Evolutionary conservation across 495 filamentous ascomycete species (phyloP), one percentile per base, ranked within the genome.

Genomic region (Durotheca rogersii): DNA sequence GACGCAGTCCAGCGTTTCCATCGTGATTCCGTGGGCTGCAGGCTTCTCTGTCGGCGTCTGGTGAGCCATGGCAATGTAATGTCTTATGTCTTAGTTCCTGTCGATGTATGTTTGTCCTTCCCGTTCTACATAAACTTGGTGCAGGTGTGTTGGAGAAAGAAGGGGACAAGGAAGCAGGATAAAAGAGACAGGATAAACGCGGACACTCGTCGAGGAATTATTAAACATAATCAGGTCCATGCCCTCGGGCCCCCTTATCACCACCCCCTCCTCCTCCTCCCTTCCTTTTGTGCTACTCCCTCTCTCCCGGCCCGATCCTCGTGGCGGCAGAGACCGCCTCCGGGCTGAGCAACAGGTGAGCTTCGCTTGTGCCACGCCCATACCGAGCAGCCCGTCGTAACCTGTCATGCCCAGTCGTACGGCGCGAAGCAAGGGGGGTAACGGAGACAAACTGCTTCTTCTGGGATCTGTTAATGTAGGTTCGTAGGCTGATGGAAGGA

Each of bases 1-100:
- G 29, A 70, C 71, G 34, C 72, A 64, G 46, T 76, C 71, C 5
- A 72, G 27, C 16, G 65, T 57, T 38, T 75, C 71, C 72, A 76
- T 75, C 23, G 56, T 60, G 38, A 51, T 51, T 9, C 42, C 49
- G 17, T 41, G 12, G 27, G 31, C 42, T 7, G 35, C 34, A 31
- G 45, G 34, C 23, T 59, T 59, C 29, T 59, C 56, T 16, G 44
- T n/a, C 5, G 15, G 19, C 3, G 40, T 46, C 16, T 33, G 9
- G 44, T 47, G 14, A 23, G 49, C 49, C 56, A 59, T 59, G 35
- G 45, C 44, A 41, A 59, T 54, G 42, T 43, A 44, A 14, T 38
- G 30, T 40, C 25, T 40, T 10, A 37, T 35, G 12, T 15, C 35
- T 46, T 16, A 39, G 19, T 49, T 7, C 33, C 47, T 55, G 49